Evolutionary conservation across 257 asterid genomes (phyloP).

Genomic region (Nicotiana otophora): DNA sequence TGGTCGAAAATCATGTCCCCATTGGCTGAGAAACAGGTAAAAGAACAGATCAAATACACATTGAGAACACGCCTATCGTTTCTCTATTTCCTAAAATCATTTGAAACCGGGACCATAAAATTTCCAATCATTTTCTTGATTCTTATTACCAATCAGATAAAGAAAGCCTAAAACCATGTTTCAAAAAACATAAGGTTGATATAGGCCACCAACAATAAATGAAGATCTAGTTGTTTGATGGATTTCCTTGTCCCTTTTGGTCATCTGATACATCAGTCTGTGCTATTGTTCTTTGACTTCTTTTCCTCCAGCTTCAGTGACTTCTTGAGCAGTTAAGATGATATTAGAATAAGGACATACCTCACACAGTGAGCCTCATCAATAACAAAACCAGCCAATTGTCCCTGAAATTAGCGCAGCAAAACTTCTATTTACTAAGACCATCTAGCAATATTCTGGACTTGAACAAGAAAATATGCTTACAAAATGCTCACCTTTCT

Average conservation of each 20-base stretch:
- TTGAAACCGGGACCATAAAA: neutral
- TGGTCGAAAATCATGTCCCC: constrained; percentile 99
- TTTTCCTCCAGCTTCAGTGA: neutral
- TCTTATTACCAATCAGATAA: neutral
- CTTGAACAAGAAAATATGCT: neutral
- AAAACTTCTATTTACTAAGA: neutral
- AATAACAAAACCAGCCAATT: constrained; percentile 81
- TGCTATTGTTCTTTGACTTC: neutral
- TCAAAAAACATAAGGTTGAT: neutral
- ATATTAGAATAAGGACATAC: constrained; percentile 29
- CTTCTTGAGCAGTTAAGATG: neutral
- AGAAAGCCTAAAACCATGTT: neutral
- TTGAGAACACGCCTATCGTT: neutral
- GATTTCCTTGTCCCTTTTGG: neutral
- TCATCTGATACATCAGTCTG: neutral
- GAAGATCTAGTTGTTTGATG: neutral
- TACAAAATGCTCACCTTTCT: constrained; percentile 47
- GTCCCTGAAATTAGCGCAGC: constrained; percentile 54
- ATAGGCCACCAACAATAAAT: neutral
- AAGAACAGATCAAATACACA: neutral
- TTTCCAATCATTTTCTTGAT: neutral
- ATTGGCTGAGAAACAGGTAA: constrained; percentile 59
- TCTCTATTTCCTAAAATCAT: neutral
- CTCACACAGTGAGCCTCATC: constrained; percentile 99
- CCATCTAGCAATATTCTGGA: neutral